Evolutionary conservation across 2,329 filamentous ascomycete species (phyloP), one percentile per base, ranked within the genome.

Genomic region (Verticillium klebahnii): DNA sequence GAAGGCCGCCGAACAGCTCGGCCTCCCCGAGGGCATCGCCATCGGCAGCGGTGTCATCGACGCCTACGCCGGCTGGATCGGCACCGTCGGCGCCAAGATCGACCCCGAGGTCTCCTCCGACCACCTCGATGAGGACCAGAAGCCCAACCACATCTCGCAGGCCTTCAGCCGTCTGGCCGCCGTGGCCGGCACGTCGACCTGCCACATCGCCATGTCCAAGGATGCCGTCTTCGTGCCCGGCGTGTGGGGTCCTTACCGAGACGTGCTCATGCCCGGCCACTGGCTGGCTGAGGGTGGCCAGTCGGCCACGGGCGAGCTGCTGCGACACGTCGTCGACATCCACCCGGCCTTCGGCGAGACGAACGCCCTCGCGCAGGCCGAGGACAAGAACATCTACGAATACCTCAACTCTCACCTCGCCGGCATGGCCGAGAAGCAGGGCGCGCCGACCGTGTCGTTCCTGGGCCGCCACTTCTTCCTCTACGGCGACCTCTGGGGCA

Each of bases 251-350:
- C 95, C 95, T 0, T 99, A 99, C 79, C 85, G 93, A 62, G 95
- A 99, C 72, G 95, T 97, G 5, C 84, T 99, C 52, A 85, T 98
- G 23, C 93, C 95, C 0, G 89, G 88, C 63, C 96, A 89, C 78
- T 99, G 95, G 95, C 91, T 99, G 85, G 93, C 95, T 17, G 95
- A 99, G 75, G 95, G 95, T 67, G 95, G 95, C 14, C 95, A 99
- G 76, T 97, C 92, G 31, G 95, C 95, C 5, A 99, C 95, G 0
- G 95, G 95, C 59, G 95, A 98, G 76, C 84, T 99, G 61, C 82
- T 99, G 58, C 93, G 95, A 71, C 92, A 98, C 77, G 90, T 98
- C 69, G 87, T 98, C 59, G 94, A 98, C 74, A 97, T 93, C 1
- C 95, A 99, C 72, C 92, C 94, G 2, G 93, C 93, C 2, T 94